Percentiles rank a stretch among this genome's conserved stretches.
phyloP scores from a whole-genome alignment of 441 rosid species.

The Isatis lusitanica region DNA sequence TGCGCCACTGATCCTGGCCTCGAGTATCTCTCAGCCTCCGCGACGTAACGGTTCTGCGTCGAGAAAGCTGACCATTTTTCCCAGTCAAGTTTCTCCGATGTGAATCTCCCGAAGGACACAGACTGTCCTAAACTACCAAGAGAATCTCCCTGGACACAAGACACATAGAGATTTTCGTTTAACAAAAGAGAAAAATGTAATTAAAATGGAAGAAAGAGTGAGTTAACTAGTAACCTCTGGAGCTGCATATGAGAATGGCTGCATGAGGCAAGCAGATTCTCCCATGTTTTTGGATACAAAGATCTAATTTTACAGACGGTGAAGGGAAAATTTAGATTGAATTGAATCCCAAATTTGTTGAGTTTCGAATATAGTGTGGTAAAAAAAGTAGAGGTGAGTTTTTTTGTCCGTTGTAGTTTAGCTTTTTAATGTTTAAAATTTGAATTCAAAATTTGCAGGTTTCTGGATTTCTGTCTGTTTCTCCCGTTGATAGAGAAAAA shows the following conservation, averaged over 20 bases:
- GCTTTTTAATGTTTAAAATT: constrained; percentile 35
- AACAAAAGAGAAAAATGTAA: constrained; percentile 4
- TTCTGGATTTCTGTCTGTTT: constrained; percentile 9
- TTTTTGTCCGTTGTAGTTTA: constrained; percentile 29
- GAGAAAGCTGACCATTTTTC: constrained; percentile 76
- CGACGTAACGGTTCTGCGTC: constrained; percentile 58
- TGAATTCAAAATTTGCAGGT: constrained; percentile 33
- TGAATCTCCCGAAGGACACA: constrained; percentile 69
- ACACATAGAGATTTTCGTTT: neutral
- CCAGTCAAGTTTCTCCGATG: constrained; percentile 65
- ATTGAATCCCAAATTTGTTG: neutral
- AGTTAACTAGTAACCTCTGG: constrained; percentile 41
- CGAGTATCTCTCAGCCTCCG: constrained; percentile 70
- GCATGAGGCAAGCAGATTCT: constrained; percentile 67
- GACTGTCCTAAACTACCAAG: constrained; percentile 52
- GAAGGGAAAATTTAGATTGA: neutral
- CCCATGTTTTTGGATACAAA: constrained; percentile 43
- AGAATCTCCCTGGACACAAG: constrained; percentile 45
- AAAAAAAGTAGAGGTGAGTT: constrained; percentile 2
- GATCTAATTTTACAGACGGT: constrained; percentile 26
- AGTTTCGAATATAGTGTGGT: neutral
- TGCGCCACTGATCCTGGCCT: constrained; percentile 80
- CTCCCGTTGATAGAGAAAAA: neutral
- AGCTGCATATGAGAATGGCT: constrained; percentile 60
- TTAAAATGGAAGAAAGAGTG: neutral